Percentiles rank a stretch among this genome's conserved stretches.
phyloP scores from a whole-genome alignment of 2,329 filamentous ascomycete species.

The Diaporthe sp. region DNA sequence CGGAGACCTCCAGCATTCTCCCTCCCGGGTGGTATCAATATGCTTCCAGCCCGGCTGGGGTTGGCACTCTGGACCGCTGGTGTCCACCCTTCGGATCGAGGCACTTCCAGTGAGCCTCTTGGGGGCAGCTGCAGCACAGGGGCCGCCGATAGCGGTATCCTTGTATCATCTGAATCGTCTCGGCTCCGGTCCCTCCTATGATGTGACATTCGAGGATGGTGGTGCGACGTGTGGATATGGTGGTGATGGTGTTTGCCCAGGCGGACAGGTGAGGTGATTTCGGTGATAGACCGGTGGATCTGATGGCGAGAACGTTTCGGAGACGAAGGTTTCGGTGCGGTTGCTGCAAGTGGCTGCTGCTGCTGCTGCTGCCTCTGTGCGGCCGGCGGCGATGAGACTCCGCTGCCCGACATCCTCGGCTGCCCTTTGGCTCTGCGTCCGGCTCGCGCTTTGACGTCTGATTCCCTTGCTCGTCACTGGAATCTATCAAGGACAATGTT shows the following conservation, averaged over 20 bases:
- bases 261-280: constrained; percentile 60
- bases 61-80: constrained; percentile 53
- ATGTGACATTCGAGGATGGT: constrained; percentile 42
- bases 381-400: constrained; percentile 19
- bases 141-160: constrained; percentile 37
- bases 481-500: neutral
- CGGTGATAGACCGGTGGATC: constrained; percentile 66
- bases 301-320: constrained; percentile 58
- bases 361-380: constrained; percentile 4
- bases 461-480: neutral
- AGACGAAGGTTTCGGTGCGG: constrained; percentile 42
- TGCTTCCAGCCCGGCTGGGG: constrained; percentile 55
- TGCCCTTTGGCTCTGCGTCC: neutral
- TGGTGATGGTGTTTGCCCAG: constrained; percentile 51
- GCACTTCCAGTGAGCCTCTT: constrained; percentile 54
- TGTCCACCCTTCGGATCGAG: constrained; percentile 57
- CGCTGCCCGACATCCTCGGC: constrained; percentile 31
- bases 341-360: neutral
- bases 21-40: constrained; percentile 44
- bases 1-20: constrained; percentile 37
- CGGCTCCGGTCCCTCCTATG: constrained; percentile 47
- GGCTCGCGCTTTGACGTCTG: neutral
- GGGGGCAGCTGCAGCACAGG: constrained; percentile 43
- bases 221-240: constrained; percentile 46
- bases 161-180: constrained; percentile 46